Conservation (phyloP, 2,329 filamentous ascomycete species). For the Talaromyces piceae region DNA sequence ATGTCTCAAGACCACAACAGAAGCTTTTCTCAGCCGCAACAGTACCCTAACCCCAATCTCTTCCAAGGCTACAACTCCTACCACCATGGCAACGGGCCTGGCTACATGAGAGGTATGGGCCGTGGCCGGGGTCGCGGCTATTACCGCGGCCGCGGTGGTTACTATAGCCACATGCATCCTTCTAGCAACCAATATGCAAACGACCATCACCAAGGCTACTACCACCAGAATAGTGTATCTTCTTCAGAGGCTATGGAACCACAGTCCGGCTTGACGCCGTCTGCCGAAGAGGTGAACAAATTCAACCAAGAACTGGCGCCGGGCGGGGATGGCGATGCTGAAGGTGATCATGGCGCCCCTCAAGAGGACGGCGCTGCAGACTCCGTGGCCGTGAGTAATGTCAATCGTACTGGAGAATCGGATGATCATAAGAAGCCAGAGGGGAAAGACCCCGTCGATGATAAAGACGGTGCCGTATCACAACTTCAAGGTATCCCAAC, state of each 20-base stretch:
- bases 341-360: slow-evolving; percentile 19
- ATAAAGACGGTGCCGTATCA: not conserved
- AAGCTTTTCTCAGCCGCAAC: slow-evolving; percentile 62
- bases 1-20: slow-evolving; percentile 70
- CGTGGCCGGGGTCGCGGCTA: slow-evolving; percentile 58
- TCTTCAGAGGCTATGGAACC: slow-evolving; percentile 22
- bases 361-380: slow-evolving; percentile 11
- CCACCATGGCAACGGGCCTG: slow-evolving; percentile 68
- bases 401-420: not conserved
- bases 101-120: slow-evolving; percentile 53
- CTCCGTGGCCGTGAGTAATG: not conserved
- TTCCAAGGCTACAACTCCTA: slow-evolving; percentile 69
- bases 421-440: not conserved
- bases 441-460: too few relatives aligned
- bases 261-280: slow-evolving; percentile 7
- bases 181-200: slow-evolving; percentile 21
- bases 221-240: slow-evolving; percentile 24
- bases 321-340: slow-evolving; percentile 24
- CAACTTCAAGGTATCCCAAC: slow-evolving; percentile 25
- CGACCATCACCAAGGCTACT: slow-evolving; percentile 29
- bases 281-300: slow-evolving; percentile 17
- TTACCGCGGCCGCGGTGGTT: slow-evolving; percentile 27
- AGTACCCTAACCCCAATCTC: slow-evolving; percentile 53
- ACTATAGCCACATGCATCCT: slow-evolving; percentile 31
- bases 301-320: slow-evolving; percentile 28